These are phyloP conservation scores for Camelina hispida DNA, from an alignment of 345 rosid genomes.

Conservation along the genomic window DNA sequence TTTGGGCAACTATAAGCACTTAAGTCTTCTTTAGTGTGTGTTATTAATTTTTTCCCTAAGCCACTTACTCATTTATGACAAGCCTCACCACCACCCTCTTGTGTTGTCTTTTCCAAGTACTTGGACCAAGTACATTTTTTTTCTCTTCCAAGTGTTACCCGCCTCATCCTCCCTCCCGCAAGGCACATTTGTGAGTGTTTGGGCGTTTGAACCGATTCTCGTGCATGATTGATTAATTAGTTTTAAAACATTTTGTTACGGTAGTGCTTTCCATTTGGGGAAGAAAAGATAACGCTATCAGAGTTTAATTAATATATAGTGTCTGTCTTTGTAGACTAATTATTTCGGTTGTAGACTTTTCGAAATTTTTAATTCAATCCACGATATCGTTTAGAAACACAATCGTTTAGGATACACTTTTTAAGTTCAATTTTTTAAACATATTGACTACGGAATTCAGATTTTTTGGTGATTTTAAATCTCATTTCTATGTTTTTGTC, in stretches of 20 bases:
- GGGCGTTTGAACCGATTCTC: no score
- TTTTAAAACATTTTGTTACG: neutral
- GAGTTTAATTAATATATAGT: slow-evolving; percentile 5
- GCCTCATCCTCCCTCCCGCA: no score
- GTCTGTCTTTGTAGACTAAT: slow-evolving; percentile 11
- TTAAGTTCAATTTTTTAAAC: neutral
- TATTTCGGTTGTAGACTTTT: slow-evolving; percentile 10
- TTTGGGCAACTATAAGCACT: no score
- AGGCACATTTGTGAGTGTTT: no score
- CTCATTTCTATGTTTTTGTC: neutral
- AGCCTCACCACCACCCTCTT: no score
- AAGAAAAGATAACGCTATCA: neutral
- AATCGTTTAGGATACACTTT: neutral
- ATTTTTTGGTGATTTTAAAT: neutral
- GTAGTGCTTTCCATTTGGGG: slow-evolving; percentile 7
- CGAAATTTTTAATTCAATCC: neutral
- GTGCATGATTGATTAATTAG: neutral
- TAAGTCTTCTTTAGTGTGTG: no score
- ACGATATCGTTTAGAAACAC: neutral
- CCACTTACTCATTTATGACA: no score
- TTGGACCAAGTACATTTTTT: no score
- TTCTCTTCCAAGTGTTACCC: no score
- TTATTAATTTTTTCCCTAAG: no score
- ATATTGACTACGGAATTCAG: neutral
- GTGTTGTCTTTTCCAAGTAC: no score